A percentile compares a stretch with the other conserved stretches of the same genome.
phyloP scores from a whole-genome alignment of 768 basidiomycete genomes.

The Mycena galericulata region DNA sequence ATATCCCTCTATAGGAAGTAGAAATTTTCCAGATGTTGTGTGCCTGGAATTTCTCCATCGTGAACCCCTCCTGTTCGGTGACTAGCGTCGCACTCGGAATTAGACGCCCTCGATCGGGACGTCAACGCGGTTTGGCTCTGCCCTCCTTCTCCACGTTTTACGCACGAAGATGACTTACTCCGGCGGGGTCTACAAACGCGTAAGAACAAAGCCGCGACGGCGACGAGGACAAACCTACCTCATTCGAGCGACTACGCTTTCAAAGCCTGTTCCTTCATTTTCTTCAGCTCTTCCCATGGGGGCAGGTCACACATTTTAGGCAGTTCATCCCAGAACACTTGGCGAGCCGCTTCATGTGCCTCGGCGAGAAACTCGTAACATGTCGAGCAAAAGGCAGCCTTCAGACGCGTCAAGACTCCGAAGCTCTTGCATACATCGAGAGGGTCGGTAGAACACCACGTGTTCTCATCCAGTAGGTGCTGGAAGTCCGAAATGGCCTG shows the following conservation, averaged over 20 bases:
- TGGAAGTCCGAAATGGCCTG: not conserved
- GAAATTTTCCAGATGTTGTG: no score
- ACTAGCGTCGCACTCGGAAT: no score
- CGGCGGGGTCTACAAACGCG: no score
- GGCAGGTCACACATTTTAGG: constrained; percentile 38
- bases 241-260: not conserved
- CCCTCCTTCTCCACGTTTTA: no score
- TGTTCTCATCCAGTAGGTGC: not conserved
- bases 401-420: not conserved
- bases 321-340: constrained; percentile 34
- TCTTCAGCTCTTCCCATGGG: constrained; percentile 34
- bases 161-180: no score
- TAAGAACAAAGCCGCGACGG: no score
- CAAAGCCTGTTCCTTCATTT: constrained; percentile 21
- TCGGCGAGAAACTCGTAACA: not conserved
- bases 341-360: constrained; percentile 13
- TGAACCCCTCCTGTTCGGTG: no score
- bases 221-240: not conserved
- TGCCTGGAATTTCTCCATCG: no score
- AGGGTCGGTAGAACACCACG: not conserved
- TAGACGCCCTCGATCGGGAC: no score
- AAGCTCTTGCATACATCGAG: not conserved
- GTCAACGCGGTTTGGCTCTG: no score
- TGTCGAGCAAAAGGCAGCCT: not conserved
- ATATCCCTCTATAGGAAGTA: no score